Percentiles rank a stretch among this genome's conserved stretches.
phyloP scores from a whole-genome alignment of 371 early-diverging fungal genomes.

The Mucor plumbeus region DNA sequence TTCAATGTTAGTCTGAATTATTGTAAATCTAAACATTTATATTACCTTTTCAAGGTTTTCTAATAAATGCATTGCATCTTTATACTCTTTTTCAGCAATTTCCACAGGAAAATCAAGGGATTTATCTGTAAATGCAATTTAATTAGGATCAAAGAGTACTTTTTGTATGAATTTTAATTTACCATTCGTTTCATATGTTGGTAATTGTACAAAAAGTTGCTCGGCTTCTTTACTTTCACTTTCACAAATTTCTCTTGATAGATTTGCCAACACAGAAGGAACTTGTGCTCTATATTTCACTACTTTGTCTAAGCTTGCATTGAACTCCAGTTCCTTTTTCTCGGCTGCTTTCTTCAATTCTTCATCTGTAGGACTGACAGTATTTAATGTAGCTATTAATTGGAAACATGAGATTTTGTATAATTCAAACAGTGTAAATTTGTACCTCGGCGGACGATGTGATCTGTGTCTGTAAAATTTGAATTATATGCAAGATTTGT shows the following conservation, averaged over 20 bases:
- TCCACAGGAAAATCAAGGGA: neutral
- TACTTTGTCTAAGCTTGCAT: neutral
- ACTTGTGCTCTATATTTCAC: neutral
- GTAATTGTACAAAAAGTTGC: neutral
- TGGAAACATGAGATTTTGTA: too few species aligned
- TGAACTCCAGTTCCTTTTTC: neutral
- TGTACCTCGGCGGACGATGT: neutral
- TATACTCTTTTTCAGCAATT: neutral
- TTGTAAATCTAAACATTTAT: neutral
- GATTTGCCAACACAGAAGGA: neutral
- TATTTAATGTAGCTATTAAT: neutral
- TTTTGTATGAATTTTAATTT: neutral
- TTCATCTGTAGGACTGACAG: constrained; percentile 2
- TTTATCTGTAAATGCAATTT: too few species aligned
- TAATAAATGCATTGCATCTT: neutral
- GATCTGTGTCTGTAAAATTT: neutral
- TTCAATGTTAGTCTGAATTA: too few species aligned
- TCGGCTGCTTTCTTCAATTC: neutral
- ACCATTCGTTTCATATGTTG: neutral
- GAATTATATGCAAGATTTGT: neutral
- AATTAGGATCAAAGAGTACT: neutral
- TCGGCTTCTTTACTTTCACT: neutral
- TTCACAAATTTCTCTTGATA: neutral
- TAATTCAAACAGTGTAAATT: neutral
- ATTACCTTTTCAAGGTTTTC: neutral